Evolutionary conservation across 768 basidiomycete species (phyloP), one percentile per base, ranked within the genome.

Genomic region (Lyophyllum atratum): DNA sequence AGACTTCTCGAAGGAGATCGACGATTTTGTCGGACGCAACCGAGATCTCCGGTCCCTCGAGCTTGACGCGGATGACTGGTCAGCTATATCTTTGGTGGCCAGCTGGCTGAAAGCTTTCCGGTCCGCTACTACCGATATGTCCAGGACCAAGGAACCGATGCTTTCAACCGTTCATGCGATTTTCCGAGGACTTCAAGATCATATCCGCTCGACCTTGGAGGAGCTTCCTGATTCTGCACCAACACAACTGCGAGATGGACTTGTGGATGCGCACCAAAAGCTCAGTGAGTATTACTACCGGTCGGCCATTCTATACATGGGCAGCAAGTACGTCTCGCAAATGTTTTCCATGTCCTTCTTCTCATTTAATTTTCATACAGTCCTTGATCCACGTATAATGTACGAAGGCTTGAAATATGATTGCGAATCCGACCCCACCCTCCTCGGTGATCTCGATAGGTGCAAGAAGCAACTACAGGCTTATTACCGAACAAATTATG

Each of bases 41-140:
- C n/a, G n/a, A n/a, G n/a, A n/a, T n/a, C n/a, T n/a, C n/a, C n/a
- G n/a, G n/a, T n/a, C n/a, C n/a, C n/a, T n/a, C n/a, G n/a, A n/a
- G n/a, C n/a, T n/a, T n/a, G n/a, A n/a, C n/a, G n/a, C n/a, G n/a
- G n/a, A n/a, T n/a, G n/a, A n/a, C n/a, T n/a, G n/a, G n/a, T n/a
- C n/a, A n/a, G n/a, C n/a, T n/a, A n/a, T n/a, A n/a, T n/a, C n/a
- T n/a, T n/a, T n/a, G n/a, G n/a, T n/a, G n/a, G n/a, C n/a, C n/a
- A n/a, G n/a, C n/a, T 71, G 68, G 68, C 63, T 72, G 1, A 25
- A 59, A 25, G 45, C 52, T 1, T 73, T 68, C 40, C 58, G 61
- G 1, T 51, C 44, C 11, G 69, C 67, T n/a, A 71, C 70, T 24
- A 66, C 65, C 0, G 49, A 71, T 19, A 76, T 76, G 74, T 76